Evolutionary conservation across 768 basidiomycete genomes (phyloP).

Genomic region (Hypholoma fasciculare): DNA sequence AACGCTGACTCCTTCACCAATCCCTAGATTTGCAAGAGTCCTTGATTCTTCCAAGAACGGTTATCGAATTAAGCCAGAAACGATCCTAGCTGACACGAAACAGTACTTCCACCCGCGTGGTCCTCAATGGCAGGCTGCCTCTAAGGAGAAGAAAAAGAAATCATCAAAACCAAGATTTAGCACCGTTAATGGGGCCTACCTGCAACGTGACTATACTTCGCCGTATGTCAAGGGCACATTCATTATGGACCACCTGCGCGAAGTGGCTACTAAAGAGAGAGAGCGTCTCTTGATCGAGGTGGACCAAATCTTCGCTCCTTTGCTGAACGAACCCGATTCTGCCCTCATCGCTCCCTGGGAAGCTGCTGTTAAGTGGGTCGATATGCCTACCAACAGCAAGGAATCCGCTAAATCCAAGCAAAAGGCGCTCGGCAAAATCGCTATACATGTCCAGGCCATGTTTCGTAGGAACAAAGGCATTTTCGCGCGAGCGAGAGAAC

Average conservation of each 20-base stretch:
- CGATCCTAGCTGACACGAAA: slow-evolving; percentile 21
- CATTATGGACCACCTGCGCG: slow-evolving; percentile 43
- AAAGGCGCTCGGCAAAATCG: slow-evolving; percentile 17
- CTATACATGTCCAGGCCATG: slow-evolving; percentile 15
- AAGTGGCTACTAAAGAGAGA: slow-evolving; percentile 22
- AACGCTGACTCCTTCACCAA: not conserved
- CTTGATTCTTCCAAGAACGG: slow-evolving; percentile 67
- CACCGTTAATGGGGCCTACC: slow-evolving; percentile 20
- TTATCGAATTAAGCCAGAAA: slow-evolving; percentile 34
- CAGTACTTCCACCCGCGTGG: slow-evolving; percentile 12
- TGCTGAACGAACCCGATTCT: slow-evolving; percentile 20
- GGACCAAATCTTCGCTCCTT: slow-evolving; percentile 24
- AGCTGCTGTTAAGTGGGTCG: slow-evolving; percentile 14
- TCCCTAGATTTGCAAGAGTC: slow-evolving; percentile 43
- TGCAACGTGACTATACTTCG: slow-evolving; percentile 18
- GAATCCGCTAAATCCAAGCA: slow-evolving; percentile 10
- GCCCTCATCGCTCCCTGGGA: slow-evolving; percentile 27
- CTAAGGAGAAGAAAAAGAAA: slow-evolving; percentile 16
- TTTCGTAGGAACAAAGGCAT: slow-evolving; percentile 8
- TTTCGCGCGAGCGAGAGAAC: not conserved
- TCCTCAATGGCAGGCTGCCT: slow-evolving; percentile 23
- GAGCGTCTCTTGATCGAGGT: slow-evolving; percentile 23
- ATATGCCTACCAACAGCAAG: slow-evolving; percentile 1
- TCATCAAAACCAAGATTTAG: not conserved
- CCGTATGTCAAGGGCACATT: slow-evolving; percentile 23